Conservation (phyloP, 768 basidiomycete genomes). For the Bullera alba region DNA sequence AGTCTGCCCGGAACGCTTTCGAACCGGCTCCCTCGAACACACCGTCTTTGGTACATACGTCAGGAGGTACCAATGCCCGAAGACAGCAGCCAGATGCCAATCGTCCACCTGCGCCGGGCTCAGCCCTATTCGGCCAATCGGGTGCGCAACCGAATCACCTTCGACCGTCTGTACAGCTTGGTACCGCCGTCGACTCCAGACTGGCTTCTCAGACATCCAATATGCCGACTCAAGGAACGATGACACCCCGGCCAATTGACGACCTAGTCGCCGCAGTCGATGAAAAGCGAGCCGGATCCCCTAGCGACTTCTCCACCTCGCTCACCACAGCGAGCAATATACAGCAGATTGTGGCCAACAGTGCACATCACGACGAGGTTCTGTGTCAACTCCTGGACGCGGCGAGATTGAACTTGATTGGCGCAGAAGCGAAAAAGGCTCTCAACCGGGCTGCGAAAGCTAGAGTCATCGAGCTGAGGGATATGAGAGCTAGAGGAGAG, state of each 20-base stretch:
- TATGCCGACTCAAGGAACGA: background rate
- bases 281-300: background rate
- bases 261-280: too few relatives aligned
- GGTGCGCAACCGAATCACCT: background rate
- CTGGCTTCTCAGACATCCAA: background rate
- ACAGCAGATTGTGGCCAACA: constrained; percentile 33
- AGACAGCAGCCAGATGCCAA: too few relatives aligned
- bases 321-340: constrained; percentile 39
- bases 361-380: constrained; percentile 41
- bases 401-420: constrained; percentile 35
- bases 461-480: constrained; percentile 38
- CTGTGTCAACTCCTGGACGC: constrained; percentile 42
- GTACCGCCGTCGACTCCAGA: background rate
- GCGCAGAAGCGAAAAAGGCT: constrained; percentile 40
- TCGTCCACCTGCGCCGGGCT: background rate
- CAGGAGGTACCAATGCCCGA: too few relatives aligned
- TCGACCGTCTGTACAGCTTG: background rate
- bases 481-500: constrained; percentile 17
- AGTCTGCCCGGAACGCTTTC: background rate
- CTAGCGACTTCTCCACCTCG: constrained; percentile 15
- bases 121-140: background rate
- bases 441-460: constrained; percentile 39
- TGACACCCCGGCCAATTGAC: background rate
- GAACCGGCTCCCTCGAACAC: background rate
- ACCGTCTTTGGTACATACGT: too few relatives aligned